These are phyloP conservation scores for Pseudognaphalium luteoalbum DNA, from an alignment of 129 eudicot genomes.

Conservation along the genomic window DNA sequence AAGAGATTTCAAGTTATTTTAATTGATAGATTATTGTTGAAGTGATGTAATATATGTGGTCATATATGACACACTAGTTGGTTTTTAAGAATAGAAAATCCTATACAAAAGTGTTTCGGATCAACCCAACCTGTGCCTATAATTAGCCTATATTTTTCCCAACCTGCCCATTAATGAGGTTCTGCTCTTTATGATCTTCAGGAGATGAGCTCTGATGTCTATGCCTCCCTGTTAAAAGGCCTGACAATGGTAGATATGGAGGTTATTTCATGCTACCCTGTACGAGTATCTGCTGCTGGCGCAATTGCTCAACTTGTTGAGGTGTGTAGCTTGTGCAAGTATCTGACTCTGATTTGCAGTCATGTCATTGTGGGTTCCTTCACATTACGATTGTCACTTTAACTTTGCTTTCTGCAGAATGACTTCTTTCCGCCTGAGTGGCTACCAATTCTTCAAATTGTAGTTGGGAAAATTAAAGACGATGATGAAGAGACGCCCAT, in stretches of 20 bases:
- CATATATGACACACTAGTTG: background rate
- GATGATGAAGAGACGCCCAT: constrained; percentile 58
- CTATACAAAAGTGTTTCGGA: background rate
- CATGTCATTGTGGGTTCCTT: background rate
- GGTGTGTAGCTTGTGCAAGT: constrained; percentile 35
- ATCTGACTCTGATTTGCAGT: constrained; percentile 7
- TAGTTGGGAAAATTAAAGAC: constrained; percentile 50
- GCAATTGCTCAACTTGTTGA: constrained; percentile 75
- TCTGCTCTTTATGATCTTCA: constrained; percentile 31
- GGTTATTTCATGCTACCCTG: constrained; percentile 63
- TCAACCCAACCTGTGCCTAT: background rate
- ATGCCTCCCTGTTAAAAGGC: constrained; percentile 59
- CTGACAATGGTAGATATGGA: constrained; percentile 49
- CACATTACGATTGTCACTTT: constrained; percentile 1
- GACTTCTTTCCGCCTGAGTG: constrained; percentile 74
- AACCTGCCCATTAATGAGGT: background rate
- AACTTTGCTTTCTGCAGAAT: constrained; percentile 42
- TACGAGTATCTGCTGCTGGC: constrained; percentile 72
- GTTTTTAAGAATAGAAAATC: background rate
- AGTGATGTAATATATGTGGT: background rate
- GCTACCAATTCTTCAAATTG: constrained; percentile 70
- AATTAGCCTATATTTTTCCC: background rate
- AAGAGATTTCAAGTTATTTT: background rate
- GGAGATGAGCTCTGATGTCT: constrained; percentile 65
- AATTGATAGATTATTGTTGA: background rate